Conservation (phyloP, 441 rosid species). For the Codiaeum variegatum region DNA sequence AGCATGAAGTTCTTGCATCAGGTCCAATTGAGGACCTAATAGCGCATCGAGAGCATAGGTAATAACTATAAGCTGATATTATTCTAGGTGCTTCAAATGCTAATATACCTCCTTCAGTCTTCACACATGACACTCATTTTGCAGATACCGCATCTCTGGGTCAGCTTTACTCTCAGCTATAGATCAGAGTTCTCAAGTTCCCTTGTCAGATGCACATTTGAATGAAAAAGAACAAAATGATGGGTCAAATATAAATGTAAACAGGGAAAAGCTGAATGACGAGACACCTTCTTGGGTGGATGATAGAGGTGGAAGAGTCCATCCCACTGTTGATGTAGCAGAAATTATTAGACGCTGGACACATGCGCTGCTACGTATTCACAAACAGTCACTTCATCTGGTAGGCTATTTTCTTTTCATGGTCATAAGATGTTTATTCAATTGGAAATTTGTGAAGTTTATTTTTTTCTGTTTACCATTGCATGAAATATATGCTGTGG, state of each 20-base stretch:
- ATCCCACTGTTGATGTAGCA: constrained; percentile 92
- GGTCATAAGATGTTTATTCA: neutral
- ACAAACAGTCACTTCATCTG: constrained; percentile 95
- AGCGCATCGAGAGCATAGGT: constrained; percentile 99
- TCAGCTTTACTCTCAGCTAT: constrained; percentile 91
- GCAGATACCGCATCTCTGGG: constrained; percentile 97
- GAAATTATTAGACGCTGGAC: constrained; percentile 99
- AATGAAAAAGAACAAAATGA: constrained; percentile 72
- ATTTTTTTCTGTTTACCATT: neutral
- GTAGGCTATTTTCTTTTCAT: constrained; percentile 42
- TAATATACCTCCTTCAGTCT: constrained; percentile 10
- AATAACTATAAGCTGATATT: constrained; percentile 18
- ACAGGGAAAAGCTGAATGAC: constrained; percentile 50
- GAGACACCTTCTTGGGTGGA: constrained; percentile 67
- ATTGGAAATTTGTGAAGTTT: constrained; percentile 10
- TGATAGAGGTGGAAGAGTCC: constrained; percentile 86
- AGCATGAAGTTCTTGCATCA: constrained; percentile 98
- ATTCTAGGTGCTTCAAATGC: constrained; percentile 16
- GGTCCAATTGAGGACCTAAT: constrained; percentile 99
- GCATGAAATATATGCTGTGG: neutral
- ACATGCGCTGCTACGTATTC: constrained; percentile 97
- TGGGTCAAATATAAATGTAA: constrained; percentile 37
- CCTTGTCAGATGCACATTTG: constrained; percentile 52
- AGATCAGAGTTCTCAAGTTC: constrained; percentile 96
- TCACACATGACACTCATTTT: constrained; percentile 27